Conservation (phyloP, 306 rosid genomes). For the Dryas drummondii region DNA sequence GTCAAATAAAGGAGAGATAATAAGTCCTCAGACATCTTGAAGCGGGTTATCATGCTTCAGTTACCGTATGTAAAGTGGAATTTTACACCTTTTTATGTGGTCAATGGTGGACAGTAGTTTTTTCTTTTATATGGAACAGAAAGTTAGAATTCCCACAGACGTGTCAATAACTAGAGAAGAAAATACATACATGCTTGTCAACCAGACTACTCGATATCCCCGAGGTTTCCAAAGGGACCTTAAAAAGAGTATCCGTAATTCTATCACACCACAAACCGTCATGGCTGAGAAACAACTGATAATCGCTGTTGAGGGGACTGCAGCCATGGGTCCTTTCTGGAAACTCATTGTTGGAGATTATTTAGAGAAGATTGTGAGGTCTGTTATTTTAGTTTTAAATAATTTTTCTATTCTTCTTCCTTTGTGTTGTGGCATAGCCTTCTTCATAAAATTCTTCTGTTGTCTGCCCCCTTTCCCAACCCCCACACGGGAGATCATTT, state of each 20-base stretch:
- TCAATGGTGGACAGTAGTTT: not conserved
- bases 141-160: not conserved
- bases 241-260: not conserved
- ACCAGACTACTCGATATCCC: not conserved
- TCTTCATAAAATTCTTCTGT: not conserved
- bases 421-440: not conserved
- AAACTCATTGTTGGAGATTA: conserved; percentile 50
- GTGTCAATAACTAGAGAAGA: not conserved
- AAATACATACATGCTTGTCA: not conserved
- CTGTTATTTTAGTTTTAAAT: not conserved
- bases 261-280: not conserved
- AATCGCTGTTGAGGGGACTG: conserved; percentile 69
- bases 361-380: conserved; percentile 77
- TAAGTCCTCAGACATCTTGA: conserved; percentile 1
- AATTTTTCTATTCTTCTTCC: not conserved
- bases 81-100: not conserved
- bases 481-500: not conserved
- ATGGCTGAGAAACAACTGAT: conserved; percentile 79
- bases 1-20: not conserved
- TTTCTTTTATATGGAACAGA: not conserved
- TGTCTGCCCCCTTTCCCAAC: not conserved
- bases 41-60: not conserved
- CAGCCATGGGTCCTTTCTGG: conserved; percentile 83
- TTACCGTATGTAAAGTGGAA: not conserved
- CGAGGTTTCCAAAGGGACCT: not conserved